Percentiles rank a stretch among this genome's conserved stretches.
Evolutionary conservation across 2,329 filamentous ascomycete species (phyloP).

Genomic region (Leptodontidium sp.): DNA sequence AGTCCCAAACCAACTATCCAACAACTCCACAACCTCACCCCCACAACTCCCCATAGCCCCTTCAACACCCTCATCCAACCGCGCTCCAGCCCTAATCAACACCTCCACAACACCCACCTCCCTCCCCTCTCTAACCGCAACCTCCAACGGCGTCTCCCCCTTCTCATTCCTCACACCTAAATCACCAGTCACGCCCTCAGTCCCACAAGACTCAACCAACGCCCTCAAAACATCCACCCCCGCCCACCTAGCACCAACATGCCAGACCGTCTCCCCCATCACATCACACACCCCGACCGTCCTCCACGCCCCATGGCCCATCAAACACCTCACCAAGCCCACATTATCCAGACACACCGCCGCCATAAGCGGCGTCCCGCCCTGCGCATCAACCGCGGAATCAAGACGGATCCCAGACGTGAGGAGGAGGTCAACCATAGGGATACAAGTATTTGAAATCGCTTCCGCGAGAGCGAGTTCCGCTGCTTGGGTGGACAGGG

Average conservation of each 20-base stretch:
- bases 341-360: slow-evolving; percentile 8
- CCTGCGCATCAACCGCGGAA: neutral
- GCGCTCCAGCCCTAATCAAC: neutral
- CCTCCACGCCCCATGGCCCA: neutral
- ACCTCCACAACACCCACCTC: neutral
- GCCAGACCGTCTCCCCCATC: neutral
- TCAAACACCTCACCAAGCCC: slow-evolving; percentile 3
- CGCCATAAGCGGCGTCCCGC: slow-evolving; percentile 11
- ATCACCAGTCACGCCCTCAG: neutral
- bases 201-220: neutral
- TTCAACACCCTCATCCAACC: neutral
- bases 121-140: neutral
- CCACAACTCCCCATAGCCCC: neutral
- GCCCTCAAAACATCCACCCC: neutral
- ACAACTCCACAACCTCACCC: neutral
- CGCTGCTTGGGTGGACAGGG: neutral
- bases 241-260: slow-evolving; percentile 8
- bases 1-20: neutral
- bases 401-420: neutral
- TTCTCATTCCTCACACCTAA: neutral
- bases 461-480: slow-evolving; percentile 14
- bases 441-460: neutral
- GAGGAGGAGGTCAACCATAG: neutral
- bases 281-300: neutral
- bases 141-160: neutral